Evolutionary conservation across 331 rosid species (phyloP).

Genomic region (Malus hybrid): DNA sequence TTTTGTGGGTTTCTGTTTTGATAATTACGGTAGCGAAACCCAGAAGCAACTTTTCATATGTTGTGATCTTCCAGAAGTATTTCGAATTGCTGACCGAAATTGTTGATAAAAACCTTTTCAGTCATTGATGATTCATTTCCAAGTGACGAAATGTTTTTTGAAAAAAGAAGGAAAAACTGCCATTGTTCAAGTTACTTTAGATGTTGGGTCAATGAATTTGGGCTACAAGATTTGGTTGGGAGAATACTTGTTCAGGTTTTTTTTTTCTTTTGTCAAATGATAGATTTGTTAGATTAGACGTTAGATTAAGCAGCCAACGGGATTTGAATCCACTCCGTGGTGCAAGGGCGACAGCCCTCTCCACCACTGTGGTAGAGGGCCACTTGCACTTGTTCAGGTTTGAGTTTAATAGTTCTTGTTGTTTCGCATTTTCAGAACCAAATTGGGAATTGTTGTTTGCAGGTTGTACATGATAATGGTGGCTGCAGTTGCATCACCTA

Average conservation of each 20-base stretch:
- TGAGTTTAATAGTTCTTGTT: not conserved
- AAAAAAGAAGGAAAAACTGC: not conserved
- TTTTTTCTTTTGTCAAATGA: no score
- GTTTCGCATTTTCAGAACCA: not conserved
- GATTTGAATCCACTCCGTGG: no score
- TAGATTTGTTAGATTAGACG: no score
- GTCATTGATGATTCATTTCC: not conserved
- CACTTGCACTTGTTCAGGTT: not conserved
- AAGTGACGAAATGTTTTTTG: no score
- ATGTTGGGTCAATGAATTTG: not conserved
- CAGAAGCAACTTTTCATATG: not conserved
- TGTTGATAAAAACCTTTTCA: not conserved
- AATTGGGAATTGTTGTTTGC: not conserved
- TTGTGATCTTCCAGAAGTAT: not conserved
- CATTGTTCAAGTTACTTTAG: not conserved
- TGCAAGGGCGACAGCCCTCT: no score
- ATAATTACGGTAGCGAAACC: not conserved
- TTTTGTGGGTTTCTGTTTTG: not conserved
- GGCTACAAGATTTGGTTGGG: not conserved
- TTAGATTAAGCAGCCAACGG: no score
- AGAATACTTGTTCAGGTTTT: no score
- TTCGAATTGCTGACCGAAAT: not conserved
- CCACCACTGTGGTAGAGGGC: no score
- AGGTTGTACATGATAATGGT: conserved; percentile 31
- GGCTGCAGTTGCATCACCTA: conserved; percentile 12